Evolutionary conservation across 2,329 filamentous ascomycete species (phyloP).

Genomic region (Aspergillus fumigatus): DNA sequence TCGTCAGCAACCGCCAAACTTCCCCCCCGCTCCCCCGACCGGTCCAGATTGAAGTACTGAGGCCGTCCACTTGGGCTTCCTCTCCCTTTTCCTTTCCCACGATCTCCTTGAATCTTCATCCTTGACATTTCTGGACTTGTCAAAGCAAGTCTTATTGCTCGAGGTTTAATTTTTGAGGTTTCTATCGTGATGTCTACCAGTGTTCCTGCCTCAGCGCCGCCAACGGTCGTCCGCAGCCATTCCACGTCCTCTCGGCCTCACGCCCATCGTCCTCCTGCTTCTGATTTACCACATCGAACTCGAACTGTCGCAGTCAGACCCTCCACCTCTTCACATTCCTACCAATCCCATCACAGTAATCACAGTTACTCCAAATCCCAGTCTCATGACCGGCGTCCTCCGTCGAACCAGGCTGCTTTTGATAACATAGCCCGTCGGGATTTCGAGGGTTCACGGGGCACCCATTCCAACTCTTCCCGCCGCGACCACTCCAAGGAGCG

Average conservation of each 20-base stretch:
- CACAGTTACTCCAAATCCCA: slow-evolving; percentile 38
- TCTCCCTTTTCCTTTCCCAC: neutral
- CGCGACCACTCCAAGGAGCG: slow-evolving; percentile 63
- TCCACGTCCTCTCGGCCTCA: slow-evolving; percentile 45
- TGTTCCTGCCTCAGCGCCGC: slow-evolving; percentile 41
- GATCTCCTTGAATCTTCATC: neutral
- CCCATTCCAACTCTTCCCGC: slow-evolving; percentile 52
- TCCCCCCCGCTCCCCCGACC: slow-evolving; percentile 20
- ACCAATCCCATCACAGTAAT: slow-evolving; percentile 27
- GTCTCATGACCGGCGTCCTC: slow-evolving; percentile 44
- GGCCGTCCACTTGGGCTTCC: slow-evolving; percentile 8
- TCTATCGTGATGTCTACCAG: slow-evolving; percentile 42
- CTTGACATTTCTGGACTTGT: slow-evolving; percentile 7
- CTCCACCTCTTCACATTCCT: slow-evolving; percentile 33
- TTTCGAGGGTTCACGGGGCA: slow-evolving; percentile 67
- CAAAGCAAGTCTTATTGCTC: slow-evolving; percentile 9
- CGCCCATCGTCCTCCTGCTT: slow-evolving; percentile 36
- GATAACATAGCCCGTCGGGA: slow-evolving; percentile 61
- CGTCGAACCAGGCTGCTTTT: slow-evolving; percentile 45
- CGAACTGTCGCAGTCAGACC: slow-evolving; percentile 43
- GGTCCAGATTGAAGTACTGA: slow-evolving; percentile 9
- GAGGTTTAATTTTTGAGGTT: slow-evolving; percentile 4
- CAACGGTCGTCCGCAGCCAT: slow-evolving; percentile 47
- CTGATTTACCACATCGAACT: slow-evolving; percentile 44
- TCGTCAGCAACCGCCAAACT: slow-evolving; percentile 18